phyloP scores from a whole-genome alignment of 176 grass and related monocot species.

The Aegilops umbellulata region DNA sequence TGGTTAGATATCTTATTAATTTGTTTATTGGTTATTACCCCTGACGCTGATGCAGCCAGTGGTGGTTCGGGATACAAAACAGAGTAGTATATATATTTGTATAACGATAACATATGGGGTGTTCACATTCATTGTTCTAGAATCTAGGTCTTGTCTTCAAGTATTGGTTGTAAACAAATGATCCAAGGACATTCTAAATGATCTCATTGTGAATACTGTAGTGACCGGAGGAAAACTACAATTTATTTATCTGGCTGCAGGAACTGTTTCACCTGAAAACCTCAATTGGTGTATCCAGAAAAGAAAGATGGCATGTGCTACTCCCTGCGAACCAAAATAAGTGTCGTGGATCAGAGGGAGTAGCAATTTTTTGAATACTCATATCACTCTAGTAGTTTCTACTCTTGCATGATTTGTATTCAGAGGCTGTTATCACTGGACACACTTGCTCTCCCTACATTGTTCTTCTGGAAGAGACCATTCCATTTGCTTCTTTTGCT shows the following conservation, averaged over 20 bases:
- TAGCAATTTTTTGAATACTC: too few species aligned
- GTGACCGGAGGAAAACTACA: background rate
- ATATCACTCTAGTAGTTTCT: background rate
- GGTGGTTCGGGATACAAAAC: background rate
- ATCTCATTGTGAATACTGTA: background rate
- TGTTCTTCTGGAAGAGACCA: background rate
- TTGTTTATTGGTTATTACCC: conserved; percentile 7
- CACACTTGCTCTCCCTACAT: background rate
- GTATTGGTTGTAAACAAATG: too few species aligned
- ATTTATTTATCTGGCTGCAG: background rate
- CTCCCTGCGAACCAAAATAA: too few species aligned
- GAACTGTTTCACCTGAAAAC: background rate
- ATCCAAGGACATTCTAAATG: background rate
- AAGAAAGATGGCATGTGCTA: background rate
- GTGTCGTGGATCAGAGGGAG: too few species aligned
- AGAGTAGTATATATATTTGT: background rate
- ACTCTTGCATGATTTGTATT: background rate
- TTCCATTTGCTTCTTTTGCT: background rate
- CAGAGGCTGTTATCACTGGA: background rate
- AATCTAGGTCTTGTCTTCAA: too few species aligned
- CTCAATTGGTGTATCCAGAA: background rate
- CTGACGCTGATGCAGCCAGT: background rate
- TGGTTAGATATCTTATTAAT: background rate
- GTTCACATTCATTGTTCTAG: too few species aligned
- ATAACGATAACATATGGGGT: background rate